These are phyloP conservation scores for Alternaria sp. DNA, from an alignment of 2,329 filamentous ascomycete genomes.

Conservation along the genomic window DNA sequence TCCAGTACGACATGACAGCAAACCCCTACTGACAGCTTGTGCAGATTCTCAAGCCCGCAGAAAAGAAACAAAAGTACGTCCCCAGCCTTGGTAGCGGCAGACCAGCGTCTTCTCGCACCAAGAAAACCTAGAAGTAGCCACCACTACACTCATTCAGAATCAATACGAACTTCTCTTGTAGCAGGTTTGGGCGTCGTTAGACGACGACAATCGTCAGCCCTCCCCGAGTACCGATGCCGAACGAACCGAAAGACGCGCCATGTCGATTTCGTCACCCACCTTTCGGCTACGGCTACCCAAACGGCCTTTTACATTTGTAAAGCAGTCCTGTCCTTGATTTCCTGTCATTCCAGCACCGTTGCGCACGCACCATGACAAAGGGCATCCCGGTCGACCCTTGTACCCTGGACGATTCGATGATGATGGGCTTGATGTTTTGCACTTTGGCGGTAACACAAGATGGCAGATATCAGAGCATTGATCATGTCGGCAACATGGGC, in stretches of 20 bases:
- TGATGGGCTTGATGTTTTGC: slow-evolving; percentile 29
- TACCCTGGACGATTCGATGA: slow-evolving; percentile 21
- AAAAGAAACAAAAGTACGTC: slow-evolving; percentile 99
- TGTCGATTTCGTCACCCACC: slow-evolving; percentile 47
- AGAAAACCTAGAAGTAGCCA: slow-evolving; percentile 69
- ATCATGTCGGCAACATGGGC: slow-evolving; percentile 6
- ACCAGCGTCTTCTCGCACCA: slow-evolving; percentile 75
- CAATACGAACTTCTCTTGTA: slow-evolving; percentile 65
- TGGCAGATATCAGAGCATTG: slow-evolving; percentile 21
- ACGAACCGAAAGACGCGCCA: slow-evolving; percentile 42
- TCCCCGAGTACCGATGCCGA: slow-evolving; percentile 44
- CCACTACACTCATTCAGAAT: slow-evolving; percentile 51
- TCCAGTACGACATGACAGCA: neutral
- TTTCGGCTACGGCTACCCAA: slow-evolving; percentile 43
- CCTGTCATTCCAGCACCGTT: slow-evolving; percentile 31
- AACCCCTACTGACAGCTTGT: slow-evolving; percentile 28
- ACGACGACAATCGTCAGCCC: slow-evolving; percentile 45
- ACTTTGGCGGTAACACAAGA: slow-evolving; percentile 36
- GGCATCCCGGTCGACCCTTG: slow-evolving; percentile 14
- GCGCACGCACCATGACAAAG: slow-evolving; percentile 20
- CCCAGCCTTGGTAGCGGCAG: slow-evolving; percentile 75
- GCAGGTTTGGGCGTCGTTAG: slow-evolving; percentile 96
- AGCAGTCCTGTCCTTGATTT: slow-evolving; percentile 32
- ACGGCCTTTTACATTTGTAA: slow-evolving; percentile 42
- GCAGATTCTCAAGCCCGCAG: slow-evolving; percentile 97